phyloP scores from a whole-genome alignment of 805 yeast genomes.

The Allodekkera sacchari region DNA sequence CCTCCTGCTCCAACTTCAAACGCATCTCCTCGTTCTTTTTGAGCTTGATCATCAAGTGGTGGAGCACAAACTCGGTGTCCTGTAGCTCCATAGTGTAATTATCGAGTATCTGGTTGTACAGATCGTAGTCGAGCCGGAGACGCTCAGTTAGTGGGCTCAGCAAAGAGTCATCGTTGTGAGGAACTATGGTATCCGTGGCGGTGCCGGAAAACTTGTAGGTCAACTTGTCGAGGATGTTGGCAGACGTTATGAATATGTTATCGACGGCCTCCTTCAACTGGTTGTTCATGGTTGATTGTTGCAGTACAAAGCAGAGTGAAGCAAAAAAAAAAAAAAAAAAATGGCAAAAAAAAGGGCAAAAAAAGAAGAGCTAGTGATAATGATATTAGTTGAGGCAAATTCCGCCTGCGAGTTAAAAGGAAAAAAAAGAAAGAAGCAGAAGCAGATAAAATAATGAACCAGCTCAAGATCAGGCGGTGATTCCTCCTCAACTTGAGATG shows the following conservation, averaged over 20 bases:
- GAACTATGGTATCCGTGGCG: conserved; percentile 18
- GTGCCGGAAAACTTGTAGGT: conserved; percentile 18
- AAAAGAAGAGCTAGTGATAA: too few species aligned
- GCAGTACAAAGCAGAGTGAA: neutral
- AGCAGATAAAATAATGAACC: too few species aligned
- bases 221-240: conserved; percentile 23
- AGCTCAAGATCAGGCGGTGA: too few species aligned
- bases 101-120: conserved; percentile 23
- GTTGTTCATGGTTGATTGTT: conserved; percentile 14
- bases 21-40: conserved; percentile 19
- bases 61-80: conserved; percentile 21
- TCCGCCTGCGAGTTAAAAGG: too few species aligned
- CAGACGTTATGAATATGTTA: conserved; percentile 25
- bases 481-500: too few species aligned
- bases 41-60: conserved; percentile 19
- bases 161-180: conserved; percentile 22
- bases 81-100: conserved; percentile 20
- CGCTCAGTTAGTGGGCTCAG: conserved; percentile 17
- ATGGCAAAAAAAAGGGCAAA: too few species aligned
- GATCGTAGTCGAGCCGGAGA: conserved; percentile 18
- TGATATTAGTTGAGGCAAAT: too few species aligned
- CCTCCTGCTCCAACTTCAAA: conserved; percentile 15
- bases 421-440: too few species aligned
- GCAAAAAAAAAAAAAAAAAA: neutral
- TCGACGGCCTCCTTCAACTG: conserved; percentile 23